These are phyloP conservation scores for Lactifluus pinguis DNA, from an alignment of 768 basidiomycete species.

Conservation along the genomic window DNA sequence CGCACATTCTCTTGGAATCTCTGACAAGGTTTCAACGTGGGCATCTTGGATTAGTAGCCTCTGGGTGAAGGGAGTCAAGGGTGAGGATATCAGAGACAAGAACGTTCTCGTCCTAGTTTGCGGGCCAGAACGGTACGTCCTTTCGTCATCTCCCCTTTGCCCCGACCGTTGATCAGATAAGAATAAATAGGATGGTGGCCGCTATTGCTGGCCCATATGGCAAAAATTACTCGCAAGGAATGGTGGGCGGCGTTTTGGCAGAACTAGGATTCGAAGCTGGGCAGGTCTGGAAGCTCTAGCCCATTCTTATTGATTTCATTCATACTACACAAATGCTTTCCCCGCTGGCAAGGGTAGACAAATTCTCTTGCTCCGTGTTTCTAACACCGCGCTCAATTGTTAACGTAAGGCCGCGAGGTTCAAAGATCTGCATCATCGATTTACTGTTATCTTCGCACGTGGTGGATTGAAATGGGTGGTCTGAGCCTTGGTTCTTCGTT, in stretches of 20 bases:
- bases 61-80: background rate
- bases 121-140: conserved; percentile 71
- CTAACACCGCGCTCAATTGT: too few relatives aligned
- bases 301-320: background rate
- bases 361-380: background rate
- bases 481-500: background rate
- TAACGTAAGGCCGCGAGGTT: too few relatives aligned
- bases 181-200: conserved; percentile 52
- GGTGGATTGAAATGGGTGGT: background rate
- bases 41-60: conserved; percentile 17
- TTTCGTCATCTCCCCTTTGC: conserved; percentile 1
- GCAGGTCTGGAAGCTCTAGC: conserved; percentile 63
- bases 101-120: conserved; percentile 64
- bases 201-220: conserved; percentile 72
- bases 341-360: background rate
- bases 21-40: conserved; percentile 26
- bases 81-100: conserved; percentile 6
- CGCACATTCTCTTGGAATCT: conserved; percentile 31
- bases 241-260: conserved; percentile 55
- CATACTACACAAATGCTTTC: background rate
- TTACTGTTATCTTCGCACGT: background rate
- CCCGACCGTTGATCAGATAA: background rate
- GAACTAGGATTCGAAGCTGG: conserved; percentile 51
- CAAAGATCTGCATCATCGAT: too few relatives aligned
- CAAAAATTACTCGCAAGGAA: conserved; percentile 66